phyloP scores from a whole-genome alignment of 108 stramenopile species.

The Cyclotella choctawhatcheeana region DNA sequence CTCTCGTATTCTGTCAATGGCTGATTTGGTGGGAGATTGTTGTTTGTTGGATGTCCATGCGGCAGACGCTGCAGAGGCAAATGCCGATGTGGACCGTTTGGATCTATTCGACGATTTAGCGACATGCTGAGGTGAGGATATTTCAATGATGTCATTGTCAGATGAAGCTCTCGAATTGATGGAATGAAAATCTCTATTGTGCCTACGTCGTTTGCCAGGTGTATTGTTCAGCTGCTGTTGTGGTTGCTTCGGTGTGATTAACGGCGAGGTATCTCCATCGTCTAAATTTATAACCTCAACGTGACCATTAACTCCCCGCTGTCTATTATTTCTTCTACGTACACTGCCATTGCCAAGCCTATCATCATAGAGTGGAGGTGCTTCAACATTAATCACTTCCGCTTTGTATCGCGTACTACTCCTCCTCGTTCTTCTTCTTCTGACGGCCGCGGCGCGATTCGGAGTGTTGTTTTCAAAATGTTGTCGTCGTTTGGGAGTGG shows the following conservation, averaged over 20 bases:
- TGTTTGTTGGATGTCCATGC: background rate
- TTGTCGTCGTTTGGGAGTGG: no score
- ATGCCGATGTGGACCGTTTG: background rate
- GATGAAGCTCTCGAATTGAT: background rate
- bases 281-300: constrained; percentile 17
- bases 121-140: no score
- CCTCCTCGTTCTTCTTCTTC: no score
- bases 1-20: constrained; percentile 29
- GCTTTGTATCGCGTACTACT: no score
- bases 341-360: no score
- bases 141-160: background rate
- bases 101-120: no score
- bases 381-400: no score
- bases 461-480: no score
- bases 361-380: no score
- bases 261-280: constrained; percentile 8
- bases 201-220: background rate
- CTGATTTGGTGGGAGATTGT: constrained; percentile 1
- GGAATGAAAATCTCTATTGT: background rate
- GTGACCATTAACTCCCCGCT: background rate
- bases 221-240: background rate
- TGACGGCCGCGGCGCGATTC: no score
- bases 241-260: background rate
- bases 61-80: background rate
- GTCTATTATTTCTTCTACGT: constrained; percentile 2